phyloP scores from a whole-genome alignment of 495 filamentous ascomycete genomes.

The Penicillium macrosclerotiorum region DNA sequence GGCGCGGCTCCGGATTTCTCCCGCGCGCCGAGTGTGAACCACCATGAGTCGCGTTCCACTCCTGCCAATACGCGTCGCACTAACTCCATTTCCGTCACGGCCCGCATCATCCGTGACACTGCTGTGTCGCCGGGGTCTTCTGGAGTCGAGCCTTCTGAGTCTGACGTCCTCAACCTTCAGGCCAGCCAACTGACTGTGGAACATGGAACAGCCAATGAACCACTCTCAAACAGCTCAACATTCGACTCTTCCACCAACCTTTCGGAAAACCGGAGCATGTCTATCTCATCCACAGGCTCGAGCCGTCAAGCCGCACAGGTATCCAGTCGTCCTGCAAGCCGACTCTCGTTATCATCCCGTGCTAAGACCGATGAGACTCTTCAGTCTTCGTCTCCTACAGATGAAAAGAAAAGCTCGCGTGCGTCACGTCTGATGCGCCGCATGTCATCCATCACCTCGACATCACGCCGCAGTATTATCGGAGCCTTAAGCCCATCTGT shows the following conservation, averaged over 20 bases:
- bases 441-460: constrained; percentile 67
- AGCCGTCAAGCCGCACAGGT: constrained; percentile 18
- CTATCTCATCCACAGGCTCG: constrained; percentile 36
- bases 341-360: constrained; percentile 38
- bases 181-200: constrained; percentile 72
- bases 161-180: constrained; percentile 59
- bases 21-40: constrained; percentile 32
- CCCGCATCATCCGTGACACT: constrained; percentile 68
- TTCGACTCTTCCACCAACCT: constrained; percentile 14
- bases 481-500: constrained; percentile 55
- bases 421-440: constrained; percentile 76
- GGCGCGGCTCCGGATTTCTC: constrained; percentile 27
- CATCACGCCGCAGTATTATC: constrained; percentile 58
- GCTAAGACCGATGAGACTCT: constrained; percentile 34
- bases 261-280: constrained; percentile 32
- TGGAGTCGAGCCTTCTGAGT: constrained; percentile 43
- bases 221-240: constrained; percentile 7
- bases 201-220: constrained; percentile 51
- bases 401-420: constrained; percentile 65
- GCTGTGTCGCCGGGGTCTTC: constrained; percentile 24
- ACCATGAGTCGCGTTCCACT: constrained; percentile 27
- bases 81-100: constrained; percentile 75
- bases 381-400: constrained; percentile 42
- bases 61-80: constrained; percentile 30
- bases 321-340: constrained; percentile 37